phyloP scores from a whole-genome alignment of 805 yeast genomes.

The Myxozyma geophila region DNA sequence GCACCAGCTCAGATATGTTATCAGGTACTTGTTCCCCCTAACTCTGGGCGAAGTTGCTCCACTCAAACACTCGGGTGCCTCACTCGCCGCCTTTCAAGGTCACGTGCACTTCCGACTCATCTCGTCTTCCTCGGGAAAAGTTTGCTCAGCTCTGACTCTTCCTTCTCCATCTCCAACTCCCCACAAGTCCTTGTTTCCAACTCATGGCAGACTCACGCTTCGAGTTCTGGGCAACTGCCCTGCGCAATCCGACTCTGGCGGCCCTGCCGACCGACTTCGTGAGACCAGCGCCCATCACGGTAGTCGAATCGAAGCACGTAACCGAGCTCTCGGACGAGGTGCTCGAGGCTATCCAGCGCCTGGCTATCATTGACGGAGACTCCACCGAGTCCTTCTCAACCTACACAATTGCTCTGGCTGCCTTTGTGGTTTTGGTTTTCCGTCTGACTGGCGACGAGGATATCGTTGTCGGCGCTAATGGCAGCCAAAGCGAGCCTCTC shows the following conservation, averaged over 20 bases:
- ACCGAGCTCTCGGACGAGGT: conserved; percentile 42
- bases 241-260: conserved; percentile 82
- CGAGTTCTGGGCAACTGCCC: conserved; percentile 61
- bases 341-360: conserved; percentile 31
- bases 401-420: conserved; percentile 59
- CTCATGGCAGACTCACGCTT: conserved; percentile 21
- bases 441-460: conserved; percentile 95
- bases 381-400: conserved; percentile 31
- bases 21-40: no score
- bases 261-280: conserved; percentile 87
- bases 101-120: conserved; percentile 5
- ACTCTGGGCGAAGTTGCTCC: no score
- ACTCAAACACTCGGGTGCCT: no score
- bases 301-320: conserved; percentile 62
- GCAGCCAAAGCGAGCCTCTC: conserved; percentile 53
- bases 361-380: conserved; percentile 34
- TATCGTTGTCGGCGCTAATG: conserved; percentile 78
- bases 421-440: conserved; percentile 70
- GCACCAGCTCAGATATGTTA: no score
- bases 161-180: not conserved
- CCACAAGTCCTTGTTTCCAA: not conserved
- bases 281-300: conserved; percentile 70
- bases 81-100: not conserved
- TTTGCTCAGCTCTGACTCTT: not conserved
- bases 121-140: conserved; percentile 1